phyloP scores from a whole-genome alignment of 768 basidiomycete genomes.

The Sarcomyxa edulis region DNA sequence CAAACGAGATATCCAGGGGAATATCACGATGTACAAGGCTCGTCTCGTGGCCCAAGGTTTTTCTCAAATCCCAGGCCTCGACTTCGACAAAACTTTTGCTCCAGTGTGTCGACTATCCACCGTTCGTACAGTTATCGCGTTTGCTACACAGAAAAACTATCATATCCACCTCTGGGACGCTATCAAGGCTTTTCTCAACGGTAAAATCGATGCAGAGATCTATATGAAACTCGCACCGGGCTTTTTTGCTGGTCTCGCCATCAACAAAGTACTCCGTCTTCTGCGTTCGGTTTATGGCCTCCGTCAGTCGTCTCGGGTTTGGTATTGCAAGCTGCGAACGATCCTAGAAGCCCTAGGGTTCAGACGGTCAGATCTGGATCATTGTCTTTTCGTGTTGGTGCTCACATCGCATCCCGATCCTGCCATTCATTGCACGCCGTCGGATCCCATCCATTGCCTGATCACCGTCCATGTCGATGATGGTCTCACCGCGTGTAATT shows the following conservation, averaged over 20 bases:
- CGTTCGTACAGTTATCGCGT: constrained; percentile 18
- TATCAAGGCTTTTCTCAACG: constrained; percentile 10
- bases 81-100: constrained; percentile 29
- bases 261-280: constrained; percentile 1
- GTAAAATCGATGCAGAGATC: constrained; percentile 13
- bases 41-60: constrained; percentile 20
- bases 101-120: constrained; percentile 19
- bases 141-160: constrained; percentile 16
- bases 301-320: constrained; percentile 21
- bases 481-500: constrained; percentile 16
- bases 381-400: constrained; percentile 16
- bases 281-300: constrained; percentile 29
- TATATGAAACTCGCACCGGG: constrained; percentile 12
- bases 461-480: constrained; percentile 23
- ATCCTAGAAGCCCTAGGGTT: constrained; percentile 13
- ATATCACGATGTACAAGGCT: constrained; percentile 23
- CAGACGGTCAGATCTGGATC: constrained; percentile 18
- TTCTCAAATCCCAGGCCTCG: constrained; percentile 21
- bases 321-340: constrained; percentile 14
- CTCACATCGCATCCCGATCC: constrained; percentile 13
- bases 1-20: constrained; percentile 32
- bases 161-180: constrained; percentile 1
- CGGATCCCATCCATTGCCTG: constrained; percentile 12
- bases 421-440: constrained; percentile 11
- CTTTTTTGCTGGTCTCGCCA: constrained; percentile 3